Evolutionary conservation across 345 rosid species (phyloP).

Genomic region (Pistacia integerrima): DNA sequence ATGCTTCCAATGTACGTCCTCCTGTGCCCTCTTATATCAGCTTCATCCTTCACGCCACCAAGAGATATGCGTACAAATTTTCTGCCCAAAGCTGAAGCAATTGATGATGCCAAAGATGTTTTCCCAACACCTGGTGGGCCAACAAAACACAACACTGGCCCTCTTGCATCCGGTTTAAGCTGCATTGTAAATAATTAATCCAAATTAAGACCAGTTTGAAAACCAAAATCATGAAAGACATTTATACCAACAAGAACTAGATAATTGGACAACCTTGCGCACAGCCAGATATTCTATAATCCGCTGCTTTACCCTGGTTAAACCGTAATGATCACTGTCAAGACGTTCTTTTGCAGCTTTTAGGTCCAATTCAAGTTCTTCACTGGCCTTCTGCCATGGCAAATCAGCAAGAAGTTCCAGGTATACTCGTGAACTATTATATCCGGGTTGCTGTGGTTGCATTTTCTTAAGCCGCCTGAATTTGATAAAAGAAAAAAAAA

Average conservation of each 20-base stretch:
- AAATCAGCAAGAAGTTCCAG: conserved; percentile 97
- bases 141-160: conserved; percentile 96
- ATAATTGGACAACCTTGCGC: conserved; percentile 70
- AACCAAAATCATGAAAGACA: conserved; percentile 14
- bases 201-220: conserved; percentile 26
- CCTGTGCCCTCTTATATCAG: conserved; percentile 98
- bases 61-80: conserved; percentile 92
- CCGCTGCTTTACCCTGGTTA: conserved; percentile 90
- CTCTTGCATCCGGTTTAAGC: conserved; percentile 99
- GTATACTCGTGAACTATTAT: conserved; percentile 92
- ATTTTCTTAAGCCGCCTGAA: conserved; percentile 95
- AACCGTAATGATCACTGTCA: conserved; percentile 92
- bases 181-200: conserved; percentile 39
- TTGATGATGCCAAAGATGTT: conserved; percentile 96
- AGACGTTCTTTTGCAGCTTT: conserved; percentile 92
- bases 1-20: conserved; percentile 98
- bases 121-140: conserved; percentile 99
- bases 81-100: conserved; percentile 93
- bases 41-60: conserved; percentile 99
- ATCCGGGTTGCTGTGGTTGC: conserved; percentile 99
- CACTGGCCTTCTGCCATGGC: conserved; percentile 94
- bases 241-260: conserved; percentile 20
- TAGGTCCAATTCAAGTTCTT: conserved; percentile 82
- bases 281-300: conserved; percentile 98
- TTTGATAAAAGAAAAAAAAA: conserved; percentile 6